These are phyloP conservation scores for Apodospora peruviana DNA, from an alignment of 495 filamentous ascomycete genomes.

Conservation along the genomic window DNA sequence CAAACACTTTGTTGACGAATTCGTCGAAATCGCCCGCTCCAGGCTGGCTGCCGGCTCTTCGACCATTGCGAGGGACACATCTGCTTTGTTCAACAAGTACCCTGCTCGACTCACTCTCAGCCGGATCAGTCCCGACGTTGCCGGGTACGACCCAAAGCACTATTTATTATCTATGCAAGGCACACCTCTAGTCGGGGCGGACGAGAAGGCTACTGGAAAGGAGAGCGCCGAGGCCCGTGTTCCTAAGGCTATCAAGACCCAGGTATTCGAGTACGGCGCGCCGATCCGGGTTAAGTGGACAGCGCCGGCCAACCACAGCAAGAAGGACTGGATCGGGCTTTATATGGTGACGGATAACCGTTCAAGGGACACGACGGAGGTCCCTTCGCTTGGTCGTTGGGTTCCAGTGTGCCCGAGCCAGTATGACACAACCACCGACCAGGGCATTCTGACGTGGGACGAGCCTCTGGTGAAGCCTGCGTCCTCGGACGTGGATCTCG, in stretches of 20 bases:
- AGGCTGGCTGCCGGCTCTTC: slow-evolving; percentile 83
- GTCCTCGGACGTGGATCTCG: slow-evolving; percentile 43
- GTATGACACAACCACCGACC: slow-evolving; percentile 73
- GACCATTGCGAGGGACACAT: slow-evolving; percentile 82
- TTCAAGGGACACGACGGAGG: slow-evolving; percentile 72
- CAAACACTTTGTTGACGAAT: slow-evolving; percentile 81
- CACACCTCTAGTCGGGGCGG: slow-evolving; percentile 46
- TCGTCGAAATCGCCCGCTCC: slow-evolving; percentile 80
- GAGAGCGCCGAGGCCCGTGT: slow-evolving; percentile 40
- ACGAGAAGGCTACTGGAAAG: slow-evolving; percentile 47
- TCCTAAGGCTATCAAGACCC: slow-evolving; percentile 54
- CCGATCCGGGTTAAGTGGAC: slow-evolving; percentile 90
- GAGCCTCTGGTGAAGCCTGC: slow-evolving; percentile 43
- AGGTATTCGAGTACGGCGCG: slow-evolving; percentile 82
- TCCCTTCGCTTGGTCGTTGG: slow-evolving; percentile 88
- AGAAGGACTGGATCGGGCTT: slow-evolving; percentile 90
- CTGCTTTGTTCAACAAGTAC: slow-evolving; percentile 80
- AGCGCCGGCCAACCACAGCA: slow-evolving; percentile 84
- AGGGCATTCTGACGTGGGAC: slow-evolving; percentile 72
- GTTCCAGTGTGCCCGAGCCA: slow-evolving; percentile 68
- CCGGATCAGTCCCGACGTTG: slow-evolving; percentile 72
- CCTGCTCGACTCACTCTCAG: slow-evolving; percentile 84
- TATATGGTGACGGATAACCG: slow-evolving; percentile 93
- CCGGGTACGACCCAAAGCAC: slow-evolving; percentile 75
- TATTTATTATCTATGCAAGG: slow-evolving; percentile 75